phyloP scores from a whole-genome alignment of 495 filamentous ascomycete genomes.

The Elasticomyces elasticus region DNA sequence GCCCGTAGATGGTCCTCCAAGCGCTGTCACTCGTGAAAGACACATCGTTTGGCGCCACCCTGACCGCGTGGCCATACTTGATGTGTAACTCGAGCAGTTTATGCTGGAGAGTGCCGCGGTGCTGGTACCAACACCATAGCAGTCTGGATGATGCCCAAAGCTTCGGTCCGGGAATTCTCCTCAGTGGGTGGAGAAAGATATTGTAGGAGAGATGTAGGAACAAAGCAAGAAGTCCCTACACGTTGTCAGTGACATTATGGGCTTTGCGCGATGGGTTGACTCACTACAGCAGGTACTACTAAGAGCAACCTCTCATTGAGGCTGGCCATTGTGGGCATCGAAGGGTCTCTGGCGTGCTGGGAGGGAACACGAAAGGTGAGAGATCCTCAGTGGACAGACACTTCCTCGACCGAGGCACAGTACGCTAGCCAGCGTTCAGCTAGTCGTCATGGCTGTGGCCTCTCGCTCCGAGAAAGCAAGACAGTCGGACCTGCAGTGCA shows the following conservation, averaged over 20 bases:
- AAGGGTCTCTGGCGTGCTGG: no score
- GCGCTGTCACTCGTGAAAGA: slow-evolving; percentile 7
- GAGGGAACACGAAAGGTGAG: no score
- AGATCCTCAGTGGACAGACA: no score
- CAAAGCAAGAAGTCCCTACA: not conserved
- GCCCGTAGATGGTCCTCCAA: slow-evolving; percentile 12
- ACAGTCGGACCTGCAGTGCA: no score
- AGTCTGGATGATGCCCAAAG: not conserved
- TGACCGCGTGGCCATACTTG: slow-evolving; percentile 15
- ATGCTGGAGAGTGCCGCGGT: not conserved
- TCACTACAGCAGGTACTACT: not conserved
- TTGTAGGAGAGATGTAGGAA: slow-evolving; percentile 1
- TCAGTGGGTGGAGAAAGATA: slow-evolving; percentile 11
- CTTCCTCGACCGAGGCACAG: no score
- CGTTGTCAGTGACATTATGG: not conserved
- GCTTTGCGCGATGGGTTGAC: not conserved
- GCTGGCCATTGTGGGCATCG: no score
- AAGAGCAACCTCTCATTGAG: no score
- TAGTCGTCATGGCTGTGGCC: no score
- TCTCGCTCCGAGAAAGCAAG: no score
- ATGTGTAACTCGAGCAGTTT: slow-evolving; percentile 7
- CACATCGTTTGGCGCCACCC: slow-evolving; percentile 9
- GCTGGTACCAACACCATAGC: not conserved
- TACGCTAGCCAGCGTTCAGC: no score
- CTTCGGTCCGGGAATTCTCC: slow-evolving; percentile 10